Percentiles rank a stretch among this genome's conserved stretches.
phyloP scores from a whole-genome alignment of 257 asterid genomes.

The Przewalskia tangutica region DNA sequence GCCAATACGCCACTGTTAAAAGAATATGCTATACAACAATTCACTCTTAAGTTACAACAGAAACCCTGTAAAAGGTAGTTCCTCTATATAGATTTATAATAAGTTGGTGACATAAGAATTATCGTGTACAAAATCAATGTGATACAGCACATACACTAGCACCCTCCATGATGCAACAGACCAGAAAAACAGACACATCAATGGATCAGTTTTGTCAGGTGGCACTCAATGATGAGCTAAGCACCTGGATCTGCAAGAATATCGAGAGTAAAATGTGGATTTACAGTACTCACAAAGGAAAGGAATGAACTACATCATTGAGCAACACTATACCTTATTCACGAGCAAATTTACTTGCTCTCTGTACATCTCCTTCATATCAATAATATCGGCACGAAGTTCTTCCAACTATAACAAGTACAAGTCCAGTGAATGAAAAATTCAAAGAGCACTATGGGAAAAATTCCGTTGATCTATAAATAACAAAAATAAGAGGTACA shows the following conservation, averaged over 20 bases:
- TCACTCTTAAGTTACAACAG: neutral
- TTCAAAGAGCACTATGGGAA: neutral
- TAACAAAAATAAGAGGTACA: neutral
- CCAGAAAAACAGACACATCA: neutral
- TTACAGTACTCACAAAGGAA: neutral
- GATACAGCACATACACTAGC: neutral
- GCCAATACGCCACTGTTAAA: neutral
- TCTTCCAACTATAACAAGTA: constrained; percentile 67
- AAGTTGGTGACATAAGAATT: neutral
- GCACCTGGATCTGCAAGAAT: constrained; percentile 56
- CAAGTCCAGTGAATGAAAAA: neutral
- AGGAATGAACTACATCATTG: neutral
- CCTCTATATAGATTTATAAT: neutral
- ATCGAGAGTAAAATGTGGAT: neutral
- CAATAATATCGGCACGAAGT: constrained; percentile 86
- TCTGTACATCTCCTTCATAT: constrained; percentile 94
- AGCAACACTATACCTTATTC: constrained; percentile 46
- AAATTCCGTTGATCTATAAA: neutral
- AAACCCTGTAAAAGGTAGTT: neutral
- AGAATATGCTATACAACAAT: constrained; percentile 1
- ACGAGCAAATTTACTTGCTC: constrained; percentile 97
- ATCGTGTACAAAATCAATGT: neutral
- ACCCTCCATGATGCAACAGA: constrained; percentile 7
- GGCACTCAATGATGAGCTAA: constrained; percentile 45
- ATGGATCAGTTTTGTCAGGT: constrained; percentile 10